phyloP scores from a whole-genome alignment of 2,329 filamentous ascomycete genomes.

The Teratosphaeria nubilosa region DNA sequence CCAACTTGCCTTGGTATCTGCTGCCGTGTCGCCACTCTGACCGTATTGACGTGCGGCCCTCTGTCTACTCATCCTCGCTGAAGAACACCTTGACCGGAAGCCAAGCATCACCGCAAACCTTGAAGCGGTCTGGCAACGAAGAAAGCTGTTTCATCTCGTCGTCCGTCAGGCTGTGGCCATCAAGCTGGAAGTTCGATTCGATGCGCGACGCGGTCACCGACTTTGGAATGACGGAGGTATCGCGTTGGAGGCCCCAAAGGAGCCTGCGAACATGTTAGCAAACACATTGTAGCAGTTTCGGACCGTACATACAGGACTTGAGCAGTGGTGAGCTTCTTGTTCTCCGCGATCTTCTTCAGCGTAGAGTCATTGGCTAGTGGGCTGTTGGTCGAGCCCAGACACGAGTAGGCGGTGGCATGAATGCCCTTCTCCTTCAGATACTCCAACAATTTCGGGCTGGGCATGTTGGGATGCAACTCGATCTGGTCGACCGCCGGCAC shows the following conservation, averaged over 20 bases:
- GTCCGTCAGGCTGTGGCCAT: slow-evolving; percentile 62
- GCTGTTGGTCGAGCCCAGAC: slow-evolving; percentile 61
- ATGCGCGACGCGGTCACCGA: slow-evolving; percentile 65
- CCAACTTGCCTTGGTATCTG: too few relatives aligned
- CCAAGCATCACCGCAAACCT: slow-evolving; percentile 68
- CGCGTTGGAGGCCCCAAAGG: slow-evolving; percentile 70
- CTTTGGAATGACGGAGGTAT: slow-evolving; percentile 79
- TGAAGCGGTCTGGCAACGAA: slow-evolving; percentile 64
- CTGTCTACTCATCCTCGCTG: slow-evolving; percentile 61
- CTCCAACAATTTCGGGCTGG: slow-evolving; percentile 66
- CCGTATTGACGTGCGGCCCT: too few relatives aligned
- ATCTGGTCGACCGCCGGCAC: slow-evolving; percentile 67
- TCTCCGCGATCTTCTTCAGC: slow-evolving; percentile 48
- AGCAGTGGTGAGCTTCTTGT: slow-evolving; percentile 59
- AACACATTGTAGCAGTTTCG: not conserved
- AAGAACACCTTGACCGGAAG: slow-evolving; percentile 65
- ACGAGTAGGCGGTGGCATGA: slow-evolving; percentile 65
- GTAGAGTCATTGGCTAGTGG: slow-evolving; percentile 58
- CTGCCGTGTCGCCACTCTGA: too few relatives aligned
- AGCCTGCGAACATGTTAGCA: slow-evolving; percentile 30
- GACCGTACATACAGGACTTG: slow-evolving; percentile 50
- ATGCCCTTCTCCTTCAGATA: slow-evolving; percentile 66
- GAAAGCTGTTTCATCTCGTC: slow-evolving; percentile 64
- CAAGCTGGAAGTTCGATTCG: slow-evolving; percentile 61
- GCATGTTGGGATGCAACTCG: slow-evolving; percentile 71